Percentiles rank a stretch among this genome's conserved stretches.
phyloP scores from a whole-genome alignment of 371 early-diverging fungal species.

The Mucor piriformis region DNA sequence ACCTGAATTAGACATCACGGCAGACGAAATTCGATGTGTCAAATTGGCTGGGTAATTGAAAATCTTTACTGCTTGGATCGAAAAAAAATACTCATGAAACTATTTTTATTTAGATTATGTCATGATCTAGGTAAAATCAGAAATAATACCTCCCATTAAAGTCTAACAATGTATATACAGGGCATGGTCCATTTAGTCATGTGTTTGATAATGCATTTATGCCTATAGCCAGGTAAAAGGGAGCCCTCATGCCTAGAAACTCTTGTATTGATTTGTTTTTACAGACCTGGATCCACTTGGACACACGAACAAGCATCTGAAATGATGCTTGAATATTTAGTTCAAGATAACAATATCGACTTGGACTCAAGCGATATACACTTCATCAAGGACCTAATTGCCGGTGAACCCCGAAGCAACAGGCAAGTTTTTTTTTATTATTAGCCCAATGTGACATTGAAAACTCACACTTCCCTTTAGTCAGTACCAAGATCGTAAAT shows the following conservation, averaged over 20 bases:
- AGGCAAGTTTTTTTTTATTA: slow-evolving; percentile 14
- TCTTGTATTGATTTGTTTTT: background rate
- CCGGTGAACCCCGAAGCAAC: slow-evolving; percentile 60
- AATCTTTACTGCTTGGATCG: too few species aligned
- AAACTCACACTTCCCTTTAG: too few species aligned
- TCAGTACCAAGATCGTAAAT: slow-evolving; percentile 55
- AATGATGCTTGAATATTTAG: slow-evolving; percentile 86
- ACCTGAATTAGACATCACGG: slow-evolving; percentile 80
- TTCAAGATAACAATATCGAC: slow-evolving; percentile 82
- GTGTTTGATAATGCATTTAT: slow-evolving; percentile 91
- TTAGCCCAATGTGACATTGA: too few species aligned
- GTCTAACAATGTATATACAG: background rate
- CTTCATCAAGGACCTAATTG: slow-evolving; percentile 86
- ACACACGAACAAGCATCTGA: slow-evolving; percentile 89
- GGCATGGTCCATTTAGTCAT: slow-evolving; percentile 94
- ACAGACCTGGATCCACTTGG: slow-evolving; percentile 73
- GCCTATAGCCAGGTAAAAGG: slow-evolving; percentile 9
- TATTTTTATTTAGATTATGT: slow-evolving; percentile 58
- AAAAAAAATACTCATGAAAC: too few species aligned
- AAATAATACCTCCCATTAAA: too few species aligned
- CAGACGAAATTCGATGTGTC: slow-evolving; percentile 83
- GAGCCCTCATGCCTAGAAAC: too few species aligned
- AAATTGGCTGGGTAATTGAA: slow-evolving; percentile 87
- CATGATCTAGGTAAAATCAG: slow-evolving; percentile 92
- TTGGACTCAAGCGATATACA: slow-evolving; percentile 67